These are phyloP conservation scores for Termitomyces bulborhizus DNA, from an alignment of 768 basidiomycete species.

Conservation along the genomic window DNA sequence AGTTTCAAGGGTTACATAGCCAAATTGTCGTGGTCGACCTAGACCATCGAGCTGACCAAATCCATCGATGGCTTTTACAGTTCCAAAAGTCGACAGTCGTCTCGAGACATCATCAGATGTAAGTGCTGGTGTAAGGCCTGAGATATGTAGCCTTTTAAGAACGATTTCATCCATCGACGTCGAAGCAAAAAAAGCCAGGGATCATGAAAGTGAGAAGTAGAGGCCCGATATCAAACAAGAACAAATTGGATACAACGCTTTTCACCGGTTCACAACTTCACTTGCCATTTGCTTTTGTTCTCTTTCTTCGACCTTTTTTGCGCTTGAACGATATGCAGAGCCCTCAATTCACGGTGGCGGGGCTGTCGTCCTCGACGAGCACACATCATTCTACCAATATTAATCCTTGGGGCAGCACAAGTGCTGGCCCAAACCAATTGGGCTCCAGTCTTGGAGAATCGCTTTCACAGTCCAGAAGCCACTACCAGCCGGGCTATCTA, in stretches of 20 bases:
- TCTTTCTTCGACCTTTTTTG: background rate
- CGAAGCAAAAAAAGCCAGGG: background rate
- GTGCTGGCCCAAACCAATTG: conserved; percentile 30
- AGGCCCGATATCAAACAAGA: background rate
- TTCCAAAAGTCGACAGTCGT: conserved; percentile 62
- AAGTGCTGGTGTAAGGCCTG: conserved; percentile 67
- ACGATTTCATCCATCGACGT: conserved; percentile 16
- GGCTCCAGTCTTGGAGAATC: conserved; percentile 57
- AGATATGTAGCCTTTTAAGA: conserved; percentile 65
- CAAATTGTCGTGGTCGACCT: conserved; percentile 66
- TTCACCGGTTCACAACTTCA: no score
- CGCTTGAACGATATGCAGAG: conserved; percentile 26
- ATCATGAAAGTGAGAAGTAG: background rate
- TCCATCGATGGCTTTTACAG: conserved; percentile 62
- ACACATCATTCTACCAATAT: conserved; percentile 39
- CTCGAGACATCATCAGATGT: conserved; percentile 47
- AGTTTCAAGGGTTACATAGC: conserved; percentile 65
- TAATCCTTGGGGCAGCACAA: conserved; percentile 46
- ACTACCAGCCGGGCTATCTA: conserved; percentile 78
- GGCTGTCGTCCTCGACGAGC: conserved; percentile 48
- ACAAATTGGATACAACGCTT: background rate
- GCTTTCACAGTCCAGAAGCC: conserved; percentile 65
- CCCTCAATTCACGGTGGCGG: conserved; percentile 51
- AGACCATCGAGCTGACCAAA: conserved; percentile 59
- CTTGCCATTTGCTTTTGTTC: no score